phyloP scores from a whole-genome alignment of 768 basidiomycete species.

The Calocera viscosa region DNA sequence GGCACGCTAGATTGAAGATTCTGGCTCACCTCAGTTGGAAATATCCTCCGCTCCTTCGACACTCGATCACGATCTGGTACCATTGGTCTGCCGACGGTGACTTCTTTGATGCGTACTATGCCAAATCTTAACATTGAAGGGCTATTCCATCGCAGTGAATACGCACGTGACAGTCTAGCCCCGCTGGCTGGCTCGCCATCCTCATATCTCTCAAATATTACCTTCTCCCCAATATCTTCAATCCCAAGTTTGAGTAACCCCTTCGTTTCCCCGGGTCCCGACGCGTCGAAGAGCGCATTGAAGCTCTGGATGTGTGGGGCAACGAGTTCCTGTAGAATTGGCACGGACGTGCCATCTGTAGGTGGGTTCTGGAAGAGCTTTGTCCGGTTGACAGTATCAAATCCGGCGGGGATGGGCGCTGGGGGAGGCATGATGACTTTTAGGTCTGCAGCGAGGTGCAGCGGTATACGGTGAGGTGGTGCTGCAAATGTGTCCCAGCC shows the following conservation, averaged over 20 bases:
- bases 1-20: neutral
- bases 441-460: neutral
- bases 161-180: slow-evolving; percentile 74
- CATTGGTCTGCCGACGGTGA: slow-evolving; percentile 72
- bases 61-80: slow-evolving; percentile 70
- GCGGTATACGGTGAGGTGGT: neutral
- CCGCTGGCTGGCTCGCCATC: slow-evolving; percentile 40
- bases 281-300: slow-evolving; percentile 91
- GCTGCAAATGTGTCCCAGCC: neutral
- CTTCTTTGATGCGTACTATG: slow-evolving; percentile 80
- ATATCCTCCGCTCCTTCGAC: slow-evolving; percentile 63
- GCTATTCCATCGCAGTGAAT: neutral
- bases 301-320: slow-evolving; percentile 90
- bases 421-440: neutral
- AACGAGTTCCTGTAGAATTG: slow-evolving; percentile 84
- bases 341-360: slow-evolving; percentile 51
- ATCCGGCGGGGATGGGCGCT: slow-evolving; percentile 26
- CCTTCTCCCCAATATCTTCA: slow-evolving; percentile 76
- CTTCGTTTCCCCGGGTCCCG: slow-evolving; percentile 62
- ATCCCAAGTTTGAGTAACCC: slow-evolving; percentile 70
- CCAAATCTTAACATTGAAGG: neutral
- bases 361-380: slow-evolving; percentile 64
- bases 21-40: slow-evolving; percentile 67
- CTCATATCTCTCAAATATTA: slow-evolving; percentile 66
- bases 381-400: slow-evolving; percentile 73